Percentiles rank a stretch among this genome's conserved stretches.
phyloP scores from a whole-genome alignment of 1,284 basidiomycete genomes.

The Tilletia indica region DNA sequence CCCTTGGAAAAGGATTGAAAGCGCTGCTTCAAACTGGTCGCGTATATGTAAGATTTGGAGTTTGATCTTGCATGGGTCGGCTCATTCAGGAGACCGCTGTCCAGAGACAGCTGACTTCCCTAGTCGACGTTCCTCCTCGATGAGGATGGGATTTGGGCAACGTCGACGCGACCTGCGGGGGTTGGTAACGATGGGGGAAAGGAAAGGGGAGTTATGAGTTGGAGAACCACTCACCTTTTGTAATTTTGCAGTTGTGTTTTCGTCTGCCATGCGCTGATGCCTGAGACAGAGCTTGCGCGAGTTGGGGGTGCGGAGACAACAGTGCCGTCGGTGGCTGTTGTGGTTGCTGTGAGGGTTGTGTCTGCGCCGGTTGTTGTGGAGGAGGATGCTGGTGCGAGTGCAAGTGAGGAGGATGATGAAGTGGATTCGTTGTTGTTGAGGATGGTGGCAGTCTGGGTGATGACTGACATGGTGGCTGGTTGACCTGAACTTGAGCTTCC shows the following conservation, averaged over 20 bases:
- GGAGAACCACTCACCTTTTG: slow-evolving; percentile 68
- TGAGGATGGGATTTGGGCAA: slow-evolving; percentile 19
- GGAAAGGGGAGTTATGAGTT: slow-evolving; percentile 3
- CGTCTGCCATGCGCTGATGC: slow-evolving; percentile 96
- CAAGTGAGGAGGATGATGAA: too few species aligned
- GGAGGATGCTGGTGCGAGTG: too few species aligned
- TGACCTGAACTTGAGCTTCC: too few species aligned
- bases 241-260: slow-evolving; percentile 85
- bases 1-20: slow-evolving; percentile 33
- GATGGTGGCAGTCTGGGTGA: too few species aligned
- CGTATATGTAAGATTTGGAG: not conserved
- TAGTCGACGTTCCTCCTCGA: slow-evolving; percentile 13
- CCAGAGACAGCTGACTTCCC: not conserved
- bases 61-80: slow-evolving; percentile 11
- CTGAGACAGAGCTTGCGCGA: slow-evolving; percentile 73
- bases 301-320: not conserved
- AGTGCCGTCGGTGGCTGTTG: not conserved
- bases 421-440: too few species aligned
- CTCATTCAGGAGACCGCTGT: not conserved
- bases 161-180: slow-evolving; percentile 17
- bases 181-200: slow-evolving; percentile 11
- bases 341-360: not conserved
- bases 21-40: slow-evolving; percentile 53
- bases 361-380: too few species aligned
- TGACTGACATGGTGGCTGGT: too few species aligned